Percentiles rank a stretch among this genome's conserved stretches.
phyloP scores from a whole-genome alignment of 345 rosid genomes.

The Pugionium cornutum region DNA sequence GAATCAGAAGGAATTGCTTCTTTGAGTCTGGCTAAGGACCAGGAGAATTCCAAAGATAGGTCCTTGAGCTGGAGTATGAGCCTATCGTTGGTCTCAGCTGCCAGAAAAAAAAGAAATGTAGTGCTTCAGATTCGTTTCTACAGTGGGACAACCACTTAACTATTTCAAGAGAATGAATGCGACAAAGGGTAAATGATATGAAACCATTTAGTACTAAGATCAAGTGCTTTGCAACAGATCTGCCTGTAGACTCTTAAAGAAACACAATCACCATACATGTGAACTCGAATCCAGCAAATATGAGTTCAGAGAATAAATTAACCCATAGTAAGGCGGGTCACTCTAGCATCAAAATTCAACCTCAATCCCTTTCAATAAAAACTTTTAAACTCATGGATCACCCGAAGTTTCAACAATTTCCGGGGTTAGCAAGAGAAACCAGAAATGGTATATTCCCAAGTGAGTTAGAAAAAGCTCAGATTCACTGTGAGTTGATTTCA shows the following conservation, averaged over 20 bases:
- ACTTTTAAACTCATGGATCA: too few species aligned
- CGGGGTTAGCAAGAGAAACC: background rate
- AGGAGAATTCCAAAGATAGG: slow-evolving; percentile 66
- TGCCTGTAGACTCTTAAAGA: background rate
- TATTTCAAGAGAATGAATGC: background rate
- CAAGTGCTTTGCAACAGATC: slow-evolving; percentile 8
- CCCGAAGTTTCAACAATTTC: too few species aligned
- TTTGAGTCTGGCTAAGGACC: slow-evolving; percentile 68
- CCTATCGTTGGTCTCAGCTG: slow-evolving; percentile 54
- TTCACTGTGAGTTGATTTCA: background rate
- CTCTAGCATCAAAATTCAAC: background rate
- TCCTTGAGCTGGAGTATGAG: slow-evolving; percentile 67
- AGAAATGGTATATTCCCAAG: slow-evolving; percentile 1
- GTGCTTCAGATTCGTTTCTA: slow-evolving; percentile 17
- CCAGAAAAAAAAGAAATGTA: slow-evolving; percentile 20
- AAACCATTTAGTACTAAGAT: slow-evolving; percentile 1
- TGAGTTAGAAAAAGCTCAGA: background rate
- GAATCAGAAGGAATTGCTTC: slow-evolving; percentile 49
- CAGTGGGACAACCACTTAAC: background rate
- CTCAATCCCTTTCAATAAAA: background rate
- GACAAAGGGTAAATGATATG: background rate
- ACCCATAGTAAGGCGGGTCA: background rate
- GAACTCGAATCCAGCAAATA: slow-evolving; percentile 6
- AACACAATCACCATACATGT: background rate
- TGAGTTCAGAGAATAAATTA: background rate